These are phyloP conservation scores for Pezicula radicicola DNA, from an alignment of 2,329 filamentous ascomycete genomes.

Conservation along the genomic window DNA sequence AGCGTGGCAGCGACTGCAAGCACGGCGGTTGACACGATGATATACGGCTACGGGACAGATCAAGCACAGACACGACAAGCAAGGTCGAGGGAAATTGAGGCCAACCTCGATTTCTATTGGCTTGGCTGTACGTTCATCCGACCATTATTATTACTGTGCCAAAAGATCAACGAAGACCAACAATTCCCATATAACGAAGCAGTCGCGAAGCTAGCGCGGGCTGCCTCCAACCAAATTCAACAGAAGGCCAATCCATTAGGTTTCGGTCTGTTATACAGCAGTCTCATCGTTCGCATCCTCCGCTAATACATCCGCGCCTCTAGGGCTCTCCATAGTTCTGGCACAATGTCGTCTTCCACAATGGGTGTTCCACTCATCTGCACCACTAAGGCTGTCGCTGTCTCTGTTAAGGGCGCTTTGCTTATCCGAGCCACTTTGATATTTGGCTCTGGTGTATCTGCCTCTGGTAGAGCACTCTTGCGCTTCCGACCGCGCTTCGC, in stretches of 20 bases:
- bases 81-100: too few relatives aligned
- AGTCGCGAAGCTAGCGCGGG: too few relatives aligned
- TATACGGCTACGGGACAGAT: neutral
- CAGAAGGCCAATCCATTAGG: too few relatives aligned
- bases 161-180: too few relatives aligned
- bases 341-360: slow-evolving; percentile 14
- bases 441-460: slow-evolving; percentile 5
- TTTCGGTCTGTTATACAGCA: slow-evolving; percentile 1
- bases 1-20: slow-evolving; percentile 5
- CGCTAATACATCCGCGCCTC: slow-evolving; percentile 17
- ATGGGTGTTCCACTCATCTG: slow-evolving; percentile 4
- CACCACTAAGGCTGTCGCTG: neutral
- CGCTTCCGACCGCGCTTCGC: slow-evolving; percentile 10
- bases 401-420: neutral
- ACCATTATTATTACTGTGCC: too few relatives aligned
- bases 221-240: too few relatives aligned
- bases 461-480: slow-evolving; percentile 7
- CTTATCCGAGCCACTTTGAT: slow-evolving; percentile 3
- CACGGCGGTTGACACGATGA: neutral
- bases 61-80: slow-evolving; percentile 4
- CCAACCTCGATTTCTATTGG: too few relatives aligned
- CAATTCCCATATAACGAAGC: too few relatives aligned
- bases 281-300: slow-evolving; percentile 11
- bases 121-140: too few relatives aligned
- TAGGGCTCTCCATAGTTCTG: slow-evolving; percentile 17